Evolutionary conservation across 2,329 filamentous ascomycete genomes (phyloP), one percentile per base, ranked within the genome.

Genomic region (Paramyrothecium roridum): DNA sequence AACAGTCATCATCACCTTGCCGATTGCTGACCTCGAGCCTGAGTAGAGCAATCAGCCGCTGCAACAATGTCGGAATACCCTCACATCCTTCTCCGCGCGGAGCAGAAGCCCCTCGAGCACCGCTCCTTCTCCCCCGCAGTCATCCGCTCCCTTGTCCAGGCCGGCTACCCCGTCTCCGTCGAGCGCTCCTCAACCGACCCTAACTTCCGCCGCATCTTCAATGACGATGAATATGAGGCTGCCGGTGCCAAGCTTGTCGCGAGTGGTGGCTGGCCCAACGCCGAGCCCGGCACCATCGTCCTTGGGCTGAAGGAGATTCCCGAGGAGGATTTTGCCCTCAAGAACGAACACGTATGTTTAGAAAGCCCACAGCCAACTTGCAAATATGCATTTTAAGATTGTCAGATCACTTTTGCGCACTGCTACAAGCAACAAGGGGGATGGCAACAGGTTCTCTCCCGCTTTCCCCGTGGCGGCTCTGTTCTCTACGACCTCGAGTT

Each of bases 401-500:
- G n/a, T n/a, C 26, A 6, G 67, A 80, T 90, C 61, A 83, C 87
- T 64, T 91, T 92, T 66, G 83, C 83, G 40, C 87, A 91, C 70
- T 88, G 85, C 74, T 91, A 87, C 77, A 91, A 92, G 80, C 75
- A 83, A 62, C 91, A 95, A 74, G 84, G 76, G 26, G 88, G 88
- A 26, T 96, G 91, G 90, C 84, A 90, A 56, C 81, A 83, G 46
- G 89, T 91, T 7, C 84, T 96, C n/a, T 80, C 85, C 55, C 83
- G 93, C 54, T 97, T 92, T 72, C 82, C 89, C 26, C 82, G 85
- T 22, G 91, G 90, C 56, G 61, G 61, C 4, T 64, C 60, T 7
- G 48, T 61, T 8, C 83, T 97, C 16, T 84, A 92, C 56, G 93
- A 97, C 66, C 82, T 97, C 40, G 93, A 96, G 70, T 97, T 96